phyloP scores from a whole-genome alignment of 2,329 filamentous ascomycete species.

The Sarocladium strictum region DNA sequence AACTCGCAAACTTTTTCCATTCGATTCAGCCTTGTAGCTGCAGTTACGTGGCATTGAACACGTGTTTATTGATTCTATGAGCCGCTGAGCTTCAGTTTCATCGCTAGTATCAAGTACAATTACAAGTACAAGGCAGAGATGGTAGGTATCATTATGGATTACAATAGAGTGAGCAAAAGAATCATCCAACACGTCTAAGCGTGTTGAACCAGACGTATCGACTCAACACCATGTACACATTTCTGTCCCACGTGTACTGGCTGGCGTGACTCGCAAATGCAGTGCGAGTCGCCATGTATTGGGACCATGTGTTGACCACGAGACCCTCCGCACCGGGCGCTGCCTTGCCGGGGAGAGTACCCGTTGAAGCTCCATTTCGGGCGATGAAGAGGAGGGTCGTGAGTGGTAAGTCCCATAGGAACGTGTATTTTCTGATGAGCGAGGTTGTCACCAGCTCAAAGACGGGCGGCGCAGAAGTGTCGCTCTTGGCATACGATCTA shows the following conservation, averaged over 20 bases:
- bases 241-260: slow-evolving; percentile 35
- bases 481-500: slow-evolving; percentile 22
- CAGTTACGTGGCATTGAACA: too few relatives aligned
- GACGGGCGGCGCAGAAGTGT: slow-evolving; percentile 24
- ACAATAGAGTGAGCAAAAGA: too few relatives aligned
- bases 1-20: too few relatives aligned
- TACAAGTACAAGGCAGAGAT: too few relatives aligned
- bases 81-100: too few relatives aligned
- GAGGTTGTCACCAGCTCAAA: slow-evolving; percentile 30
- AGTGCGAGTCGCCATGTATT: slow-evolving; percentile 27
- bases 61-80: too few relatives aligned
- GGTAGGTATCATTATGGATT: too few relatives aligned
- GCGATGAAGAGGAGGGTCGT: slow-evolving; percentile 28
- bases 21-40: too few relatives aligned
- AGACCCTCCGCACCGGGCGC: slow-evolving; percentile 21
- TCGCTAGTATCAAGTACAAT: too few relatives aligned
- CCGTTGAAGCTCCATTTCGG: background rate
- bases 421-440: slow-evolving; percentile 31
- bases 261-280: slow-evolving; percentile 31
- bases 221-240: slow-evolving; percentile 32
- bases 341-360: background rate
- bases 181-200: background rate
- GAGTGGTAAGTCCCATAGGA: slow-evolving; percentile 29
- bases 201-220: slow-evolving; percentile 35
- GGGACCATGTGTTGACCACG: slow-evolving; percentile 28